Conservation (phyloP, 257 asterid genomes). For the Solanum appendiculatum region DNA sequence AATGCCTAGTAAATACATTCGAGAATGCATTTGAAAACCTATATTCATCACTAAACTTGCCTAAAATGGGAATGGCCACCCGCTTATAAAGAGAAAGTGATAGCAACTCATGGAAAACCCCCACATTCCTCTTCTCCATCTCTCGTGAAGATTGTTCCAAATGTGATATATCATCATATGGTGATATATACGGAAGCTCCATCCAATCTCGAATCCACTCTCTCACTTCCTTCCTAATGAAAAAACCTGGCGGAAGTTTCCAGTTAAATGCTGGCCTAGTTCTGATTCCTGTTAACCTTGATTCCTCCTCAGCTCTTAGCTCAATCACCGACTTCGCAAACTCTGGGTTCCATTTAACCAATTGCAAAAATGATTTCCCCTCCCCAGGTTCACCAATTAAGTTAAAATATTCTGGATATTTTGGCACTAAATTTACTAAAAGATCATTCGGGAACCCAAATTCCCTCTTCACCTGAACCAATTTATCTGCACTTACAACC, state of each 20-base stretch:
- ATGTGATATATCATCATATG: conserved; percentile 54
- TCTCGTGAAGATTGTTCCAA: conserved; percentile 60
- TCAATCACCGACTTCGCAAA: conserved; percentile 58
- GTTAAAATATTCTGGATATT: conserved; percentile 57
- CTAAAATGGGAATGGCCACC: conserved; percentile 46
- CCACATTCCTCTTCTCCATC: conserved; percentile 92
- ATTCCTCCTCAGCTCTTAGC: conserved; percentile 71
- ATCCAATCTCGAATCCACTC: conserved; percentile 95
- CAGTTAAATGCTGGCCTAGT: conserved; percentile 60
- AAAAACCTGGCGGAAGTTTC: conserved; percentile 70
- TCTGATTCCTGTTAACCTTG: conserved; percentile 55
- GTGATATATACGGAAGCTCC: conserved; percentile 82
- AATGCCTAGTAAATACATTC: conserved; percentile 74
- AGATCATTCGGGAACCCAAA: conserved; percentile 84
- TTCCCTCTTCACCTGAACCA: conserved; percentile 81
- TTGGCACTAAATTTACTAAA: conserved; percentile 58
- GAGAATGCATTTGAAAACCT: conserved; percentile 69
- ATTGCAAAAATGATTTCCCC: conserved; percentile 50
- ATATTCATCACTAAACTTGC: conserved; percentile 82
- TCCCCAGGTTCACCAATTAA: conserved; percentile 58
- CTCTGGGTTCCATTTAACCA: conserved; percentile 47
- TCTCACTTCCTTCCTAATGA: conserved; percentile 78
- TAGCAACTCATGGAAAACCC: conserved; percentile 78
- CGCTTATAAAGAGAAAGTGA: conserved; percentile 65
- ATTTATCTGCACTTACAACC: conserved; percentile 51